Conservation (phyloP, 2,329 filamentous ascomycete species). For the Aspergillus piperis region DNA sequence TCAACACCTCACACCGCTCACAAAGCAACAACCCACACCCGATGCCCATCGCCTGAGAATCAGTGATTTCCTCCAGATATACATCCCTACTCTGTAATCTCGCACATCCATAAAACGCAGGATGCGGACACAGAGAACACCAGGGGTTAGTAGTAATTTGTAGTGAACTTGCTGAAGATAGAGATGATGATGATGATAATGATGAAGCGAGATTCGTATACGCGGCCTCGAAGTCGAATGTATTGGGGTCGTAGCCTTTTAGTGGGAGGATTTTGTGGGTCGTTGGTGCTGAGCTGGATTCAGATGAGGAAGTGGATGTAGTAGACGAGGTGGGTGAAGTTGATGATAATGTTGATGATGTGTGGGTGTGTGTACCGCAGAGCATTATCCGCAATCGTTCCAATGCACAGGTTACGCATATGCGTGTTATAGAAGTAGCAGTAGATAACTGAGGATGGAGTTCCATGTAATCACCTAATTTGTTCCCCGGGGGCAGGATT, state of each 20-base stretch:
- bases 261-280: no score
- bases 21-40: conserved; percentile 37
- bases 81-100: conserved; percentile 12
- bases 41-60: conserved; percentile 10
- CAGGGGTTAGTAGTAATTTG: conserved; percentile 27
- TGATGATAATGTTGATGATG: no score
- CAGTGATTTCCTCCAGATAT: conserved; percentile 5
- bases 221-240: conserved; percentile 29
- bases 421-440: conserved; percentile 25
- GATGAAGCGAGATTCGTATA: conserved; percentile 22
- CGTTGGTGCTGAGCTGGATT: no score
- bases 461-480: not conserved
- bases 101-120: conserved; percentile 41
- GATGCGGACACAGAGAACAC: conserved; percentile 46
- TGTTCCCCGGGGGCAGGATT: no score
- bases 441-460: not conserved
- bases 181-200: not conserved
- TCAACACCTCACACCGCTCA: conserved; percentile 25
- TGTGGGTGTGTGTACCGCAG: no score
- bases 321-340: no score
- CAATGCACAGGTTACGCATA: conserved; percentile 43
- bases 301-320: no score
- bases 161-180: conserved; percentile 4
- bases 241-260: no score
- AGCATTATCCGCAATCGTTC: not conserved